Base-by-base conservation (phyloP, 2,329 filamentous ascomycete genomes). In the Fonsecaea monophora region DNA sequence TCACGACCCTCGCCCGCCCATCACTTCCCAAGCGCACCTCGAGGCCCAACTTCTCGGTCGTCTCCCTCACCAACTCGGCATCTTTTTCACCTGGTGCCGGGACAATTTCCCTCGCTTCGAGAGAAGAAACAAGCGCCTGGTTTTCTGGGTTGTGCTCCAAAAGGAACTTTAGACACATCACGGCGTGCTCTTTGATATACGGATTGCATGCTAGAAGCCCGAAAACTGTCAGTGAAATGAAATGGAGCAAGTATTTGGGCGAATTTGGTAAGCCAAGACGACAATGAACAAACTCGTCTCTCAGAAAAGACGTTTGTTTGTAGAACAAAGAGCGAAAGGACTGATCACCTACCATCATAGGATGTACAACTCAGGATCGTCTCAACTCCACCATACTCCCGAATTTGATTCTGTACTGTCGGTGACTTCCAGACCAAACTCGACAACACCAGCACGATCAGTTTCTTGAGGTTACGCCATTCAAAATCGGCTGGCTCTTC, bases 111-210 rank as follows among this genome's bases (percentile, higher is more conserved):
- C 78, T 77, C 4, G 79, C 80, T 68, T 82, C 80, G 37, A 85
- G 77, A 62, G 81, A 79, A 65, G 82, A 80, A 3, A 84, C 81
- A 71, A 87, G 81, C 65, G 82, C 83, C 68, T 86, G 84, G 70
- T 87, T 82, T 63, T 82, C 81, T 12, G 76, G 74, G 63, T 83
- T 84, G 1, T 79, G 78, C 66, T 87, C 85, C 6, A 87, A 79
- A 21, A 86, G 74, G 73, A 87, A 96, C 76, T 94, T 94, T n/a
- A 96, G 84, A 71, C 91, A 94, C 76, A 96, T 89, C 58, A 94
- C 92, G 2, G 92, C 92, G 70, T 94, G 91, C 78, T 98, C 94
- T 74, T 94, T 92, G 70, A 96, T 94, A 76, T 94, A 97, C 0
- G 93, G 92, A 75, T 97, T 97, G 79, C 68, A 70, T 56, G 66